Percentiles rank a stretch among this genome's conserved stretches.
phyloP scores from a whole-genome alignment of 2,329 filamentous ascomycete genomes.

The Hortaea sp. region DNA sequence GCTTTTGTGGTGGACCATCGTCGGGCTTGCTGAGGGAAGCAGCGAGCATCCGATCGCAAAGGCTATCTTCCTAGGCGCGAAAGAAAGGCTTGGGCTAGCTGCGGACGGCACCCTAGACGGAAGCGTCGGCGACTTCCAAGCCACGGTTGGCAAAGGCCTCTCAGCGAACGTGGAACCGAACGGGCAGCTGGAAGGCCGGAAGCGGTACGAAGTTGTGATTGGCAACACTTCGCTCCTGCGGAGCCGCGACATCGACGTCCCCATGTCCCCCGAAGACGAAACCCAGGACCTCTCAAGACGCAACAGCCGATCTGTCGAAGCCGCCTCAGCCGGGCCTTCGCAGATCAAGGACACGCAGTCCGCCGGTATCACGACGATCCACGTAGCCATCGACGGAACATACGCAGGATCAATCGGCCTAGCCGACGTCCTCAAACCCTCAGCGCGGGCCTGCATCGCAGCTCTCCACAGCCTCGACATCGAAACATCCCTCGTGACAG shows the following conservation, averaged over 20 bases:
- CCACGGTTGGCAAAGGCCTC: conserved; percentile 75
- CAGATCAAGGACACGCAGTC: conserved; percentile 27
- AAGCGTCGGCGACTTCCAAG: conserved; percentile 74
- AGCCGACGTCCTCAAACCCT: conserved; percentile 83
- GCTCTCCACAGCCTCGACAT: conserved; percentile 79
- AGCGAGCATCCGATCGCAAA: conserved; percentile 95
- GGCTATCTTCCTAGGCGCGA: conserved; percentile 69
- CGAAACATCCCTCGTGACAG: conserved; percentile 83
- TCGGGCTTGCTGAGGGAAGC: conserved; percentile 89
- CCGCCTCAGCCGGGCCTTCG: conserved; percentile 19
- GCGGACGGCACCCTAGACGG: conserved; percentile 69
- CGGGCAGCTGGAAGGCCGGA: conserved; percentile 49
- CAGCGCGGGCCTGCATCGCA: conserved; percentile 67
- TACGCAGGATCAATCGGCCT: conserved; percentile 79
- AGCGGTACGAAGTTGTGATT: conserved; percentile 67
- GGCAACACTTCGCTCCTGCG: conserved; percentile 73
- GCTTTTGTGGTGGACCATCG: conserved; percentile 86
- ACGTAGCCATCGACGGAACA: conserved; percentile 71
- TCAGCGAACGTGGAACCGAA: conserved; percentile 71
- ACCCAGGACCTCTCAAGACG: conserved; percentile 30
- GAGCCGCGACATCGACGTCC: conserved; percentile 58
- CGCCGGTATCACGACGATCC: conserved; percentile 79
- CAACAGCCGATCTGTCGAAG: conserved; percentile 22
- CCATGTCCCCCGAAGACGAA: conserved; percentile 42
- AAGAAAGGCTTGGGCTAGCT: conserved; percentile 61